Percentiles rank a stretch among this genome's conserved stretches.
These are phyloP conservation scores for Pseudogymnoascus sp. DNA, from an alignment of 2,329 filamentous ascomycete genomes.

Conservation along the genomic window DNA sequence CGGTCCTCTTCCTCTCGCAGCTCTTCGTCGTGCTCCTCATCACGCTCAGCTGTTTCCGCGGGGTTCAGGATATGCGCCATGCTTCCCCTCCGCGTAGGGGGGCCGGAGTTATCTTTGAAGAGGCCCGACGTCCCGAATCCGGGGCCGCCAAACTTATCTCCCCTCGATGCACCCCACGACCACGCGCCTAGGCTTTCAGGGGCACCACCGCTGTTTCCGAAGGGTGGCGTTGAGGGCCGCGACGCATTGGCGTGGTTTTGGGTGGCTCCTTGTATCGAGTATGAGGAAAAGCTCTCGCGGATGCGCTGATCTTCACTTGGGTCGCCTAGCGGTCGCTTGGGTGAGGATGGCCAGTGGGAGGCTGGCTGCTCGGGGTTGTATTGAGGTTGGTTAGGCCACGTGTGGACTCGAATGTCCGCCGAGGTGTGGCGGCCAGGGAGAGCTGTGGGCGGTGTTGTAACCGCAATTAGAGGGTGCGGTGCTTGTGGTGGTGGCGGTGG, in stretches of 20 bases:
- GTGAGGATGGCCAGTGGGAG: constrained; percentile 62
- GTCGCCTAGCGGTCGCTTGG: constrained; percentile 42
- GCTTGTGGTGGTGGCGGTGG: constrained; percentile 46
- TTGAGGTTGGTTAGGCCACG: constrained; percentile 65
- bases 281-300: constrained; percentile 55
- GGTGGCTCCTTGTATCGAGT: constrained; percentile 43
- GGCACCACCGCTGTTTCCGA: constrained; percentile 23
- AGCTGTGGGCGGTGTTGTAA: constrained; percentile 59
- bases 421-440: constrained; percentile 84
- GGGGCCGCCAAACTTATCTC: constrained; percentile 20
- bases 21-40: constrained; percentile 61
- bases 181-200: constrained; percentile 28
- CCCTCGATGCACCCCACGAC: constrained; percentile 27
- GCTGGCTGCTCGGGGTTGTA: constrained; percentile 58
- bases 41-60: constrained; percentile 59
- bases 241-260: constrained; percentile 25
- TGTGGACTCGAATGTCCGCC: constrained; percentile 87
- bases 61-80: constrained; percentile 70
- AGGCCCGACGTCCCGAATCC: constrained; percentile 28
- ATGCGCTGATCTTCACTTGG: constrained; percentile 52
- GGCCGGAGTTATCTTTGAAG: constrained; percentile 40
- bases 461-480: constrained; percentile 59
- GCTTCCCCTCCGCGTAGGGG: constrained; percentile 60
- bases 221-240: constrained; percentile 27
- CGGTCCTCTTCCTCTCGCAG: constrained; percentile 51